Evolutionary conservation across 768 basidiomycete species (phyloP).

Genomic region (Pleurotus pulmonarius): DNA sequence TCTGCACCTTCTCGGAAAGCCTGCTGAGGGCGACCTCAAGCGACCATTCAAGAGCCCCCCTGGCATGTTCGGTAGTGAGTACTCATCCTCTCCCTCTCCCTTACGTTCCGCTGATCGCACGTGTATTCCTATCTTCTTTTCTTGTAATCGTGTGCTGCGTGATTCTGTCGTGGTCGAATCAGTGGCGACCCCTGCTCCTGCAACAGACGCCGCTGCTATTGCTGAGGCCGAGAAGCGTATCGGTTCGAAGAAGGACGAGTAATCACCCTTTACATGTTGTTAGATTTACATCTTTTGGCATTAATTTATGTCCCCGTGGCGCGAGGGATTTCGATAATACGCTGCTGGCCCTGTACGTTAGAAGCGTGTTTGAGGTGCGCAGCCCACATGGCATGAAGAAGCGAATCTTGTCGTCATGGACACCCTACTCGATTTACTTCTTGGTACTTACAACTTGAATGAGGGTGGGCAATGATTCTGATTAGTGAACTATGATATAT

Average conservation of each 20-base stretch:
- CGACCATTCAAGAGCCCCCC: slow-evolving; percentile 79
- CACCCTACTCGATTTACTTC: no score
- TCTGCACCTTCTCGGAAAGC: slow-evolving; percentile 77
- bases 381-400: no score
- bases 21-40: slow-evolving; percentile 82
- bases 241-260: slow-evolving; percentile 79
- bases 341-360: background rate
- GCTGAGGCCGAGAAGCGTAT: slow-evolving; percentile 86
- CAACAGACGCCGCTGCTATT: slow-evolving; percentile 83
- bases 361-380: no score
- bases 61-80: slow-evolving; percentile 70
- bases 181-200: slow-evolving; percentile 58
- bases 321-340: background rate
- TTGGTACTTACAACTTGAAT: no score
- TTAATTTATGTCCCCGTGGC: background rate
- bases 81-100: background rate
- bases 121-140: no score
- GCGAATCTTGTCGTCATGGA: no score
- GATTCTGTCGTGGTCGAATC: background rate
- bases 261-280: slow-evolving; percentile 12
- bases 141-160: background rate
- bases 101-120: slow-evolving; percentile 1
- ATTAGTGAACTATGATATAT: no score
- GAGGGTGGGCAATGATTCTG: no score
- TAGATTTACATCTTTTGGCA: slow-evolving; percentile 4